Conservation (phyloP, 345 rosid genomes). For the Eucalyptus urophylla region DNA sequence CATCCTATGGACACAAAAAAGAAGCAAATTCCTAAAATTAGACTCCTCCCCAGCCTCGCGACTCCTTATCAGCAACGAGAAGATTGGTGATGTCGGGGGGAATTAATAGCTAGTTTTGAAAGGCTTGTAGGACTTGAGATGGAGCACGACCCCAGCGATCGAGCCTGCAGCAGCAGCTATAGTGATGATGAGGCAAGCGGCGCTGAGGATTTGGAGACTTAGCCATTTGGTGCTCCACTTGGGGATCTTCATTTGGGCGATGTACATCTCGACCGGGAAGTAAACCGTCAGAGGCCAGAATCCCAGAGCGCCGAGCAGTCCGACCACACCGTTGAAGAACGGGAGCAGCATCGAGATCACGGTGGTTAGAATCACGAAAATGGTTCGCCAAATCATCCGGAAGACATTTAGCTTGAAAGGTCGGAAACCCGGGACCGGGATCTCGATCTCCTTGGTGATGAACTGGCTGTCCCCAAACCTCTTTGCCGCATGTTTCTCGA, state of each 20-base stretch:
- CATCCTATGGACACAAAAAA: background rate
- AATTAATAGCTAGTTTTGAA: slow-evolving; percentile 34
- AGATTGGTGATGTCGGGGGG: background rate
- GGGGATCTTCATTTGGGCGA: slow-evolving; percentile 47
- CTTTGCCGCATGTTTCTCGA: slow-evolving; percentile 40
- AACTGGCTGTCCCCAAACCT: slow-evolving; percentile 51
- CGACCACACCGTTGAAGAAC: slow-evolving; percentile 73
- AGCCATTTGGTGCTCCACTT: slow-evolving; percentile 81
- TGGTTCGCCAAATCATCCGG: slow-evolving; percentile 78
- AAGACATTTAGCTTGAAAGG: slow-evolving; percentile 52
- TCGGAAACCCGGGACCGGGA: slow-evolving; percentile 34
- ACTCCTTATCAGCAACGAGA: background rate
- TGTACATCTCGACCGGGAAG: slow-evolving; percentile 90
- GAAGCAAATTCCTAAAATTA: background rate
- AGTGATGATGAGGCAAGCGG: slow-evolving; percentile 58
- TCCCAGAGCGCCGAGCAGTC: slow-evolving; percentile 81
- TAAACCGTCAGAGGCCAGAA: slow-evolving; percentile 93
- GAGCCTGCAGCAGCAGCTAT: slow-evolving; percentile 81
- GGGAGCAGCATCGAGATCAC: slow-evolving; percentile 81
- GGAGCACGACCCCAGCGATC: slow-evolving; percentile 47
- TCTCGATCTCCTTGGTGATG: slow-evolving; percentile 36
- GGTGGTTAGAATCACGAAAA: slow-evolving; percentile 59
- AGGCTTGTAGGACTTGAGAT: slow-evolving; percentile 63
- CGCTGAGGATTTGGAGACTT: slow-evolving; percentile 57
- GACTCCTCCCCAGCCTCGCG: background rate